These are phyloP conservation scores for Trichoderma pleuroti DNA, from an alignment of 2,329 filamentous ascomycete genomes.

Conservation along the genomic window DNA sequence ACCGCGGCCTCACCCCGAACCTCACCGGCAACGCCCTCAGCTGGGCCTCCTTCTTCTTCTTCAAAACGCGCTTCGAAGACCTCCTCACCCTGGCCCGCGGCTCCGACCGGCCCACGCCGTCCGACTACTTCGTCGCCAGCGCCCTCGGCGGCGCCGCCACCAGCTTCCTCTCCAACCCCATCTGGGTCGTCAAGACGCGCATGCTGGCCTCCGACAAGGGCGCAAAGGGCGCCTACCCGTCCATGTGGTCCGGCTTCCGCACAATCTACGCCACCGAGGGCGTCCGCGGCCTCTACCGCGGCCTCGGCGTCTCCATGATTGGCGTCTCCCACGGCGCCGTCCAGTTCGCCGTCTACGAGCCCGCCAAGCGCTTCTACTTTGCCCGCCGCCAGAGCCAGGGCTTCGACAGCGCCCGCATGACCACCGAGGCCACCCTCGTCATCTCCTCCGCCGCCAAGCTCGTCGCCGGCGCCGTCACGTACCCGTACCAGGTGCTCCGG, in stretches of 20 bases:
- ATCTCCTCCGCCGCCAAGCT: conserved; percentile 81
- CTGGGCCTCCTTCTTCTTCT: conserved; percentile 91
- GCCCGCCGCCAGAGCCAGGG: conserved; percentile 34
- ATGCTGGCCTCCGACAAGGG: conserved; percentile 84
- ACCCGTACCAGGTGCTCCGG: conserved; percentile 90
- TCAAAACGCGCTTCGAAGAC: conserved; percentile 56
- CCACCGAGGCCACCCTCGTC: conserved; percentile 73
- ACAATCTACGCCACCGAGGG: conserved; percentile 71
- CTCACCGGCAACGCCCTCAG: conserved; percentile 84
- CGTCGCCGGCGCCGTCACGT: conserved; percentile 83
- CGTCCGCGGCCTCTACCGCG: conserved; percentile 77
- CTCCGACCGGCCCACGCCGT: conserved; percentile 38
- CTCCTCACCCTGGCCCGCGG: conserved; percentile 34
- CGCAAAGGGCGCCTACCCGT: conserved; percentile 74
- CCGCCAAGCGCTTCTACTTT: conserved; percentile 56
- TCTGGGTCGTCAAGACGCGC: conserved; percentile 97
- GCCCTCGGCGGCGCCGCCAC: conserved; percentile 69
- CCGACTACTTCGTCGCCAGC: conserved; percentile 79
- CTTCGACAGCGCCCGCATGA: conserved; percentile 40
- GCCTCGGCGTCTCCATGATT: conserved; percentile 75
- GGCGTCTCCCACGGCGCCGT: conserved; percentile 90
- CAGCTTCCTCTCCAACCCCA: conserved; percentile 82
- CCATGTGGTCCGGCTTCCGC: conserved; percentile 66
- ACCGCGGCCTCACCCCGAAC: conserved; percentile 87
- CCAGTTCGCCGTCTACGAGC: conserved; percentile 94